Base-by-base conservation (phyloP, 179 eudicot species). In the Silene vulgaris region DNA sequence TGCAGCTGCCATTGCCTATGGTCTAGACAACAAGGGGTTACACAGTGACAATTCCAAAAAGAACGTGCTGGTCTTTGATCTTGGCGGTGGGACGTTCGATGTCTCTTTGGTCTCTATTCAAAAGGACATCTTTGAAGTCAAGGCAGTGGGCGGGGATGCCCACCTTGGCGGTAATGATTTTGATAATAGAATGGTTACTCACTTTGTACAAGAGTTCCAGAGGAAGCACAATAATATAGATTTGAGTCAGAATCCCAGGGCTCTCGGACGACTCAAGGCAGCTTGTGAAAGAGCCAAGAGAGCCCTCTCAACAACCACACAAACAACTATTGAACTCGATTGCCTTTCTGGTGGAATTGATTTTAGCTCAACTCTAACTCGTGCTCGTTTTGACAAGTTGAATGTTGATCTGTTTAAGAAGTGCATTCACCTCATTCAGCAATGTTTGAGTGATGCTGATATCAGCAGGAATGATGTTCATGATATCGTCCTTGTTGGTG, bases 221-320 rank as follows among this genome's bases (percentile, higher is more conserved):
- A 67, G 23, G 28, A 67, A 67, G 71, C 71, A 67, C 26, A 17
- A 37, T 9, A n/a, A 23, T 23, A 23, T 16, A 67, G 52, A 67
- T 37, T 21, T 67, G 23, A 67, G 71, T 32, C 71, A n/a, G 26
- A 35, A 5, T 67, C 50, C 71, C 9, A 35, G 40, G 71, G 71
- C 71, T 67, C 20, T 67, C 2, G 71, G 52, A 45, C 17, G 71
- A 67, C n/a, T 67, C n/a, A 16, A 21, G 52, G 74, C 70, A 0
- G 78, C 81, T 45, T 74, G 72, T 5, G 81, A 79, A 63, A 68
- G 63, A 48, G 71, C 81, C 12, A 79, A 79, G 23, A 74, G 74
- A 23, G 48, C 72, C 8, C 69, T 73, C 20, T 67, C 71, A 9
- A 35, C 74, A 5, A 28, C 69, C 67, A 13, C 52, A 26, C 30